Evolutionary conservation across 371 early-diverging fungal species (phyloP), one percentile per base, ranked within the genome.

Genomic region (Mucor circinelloides): DNA sequence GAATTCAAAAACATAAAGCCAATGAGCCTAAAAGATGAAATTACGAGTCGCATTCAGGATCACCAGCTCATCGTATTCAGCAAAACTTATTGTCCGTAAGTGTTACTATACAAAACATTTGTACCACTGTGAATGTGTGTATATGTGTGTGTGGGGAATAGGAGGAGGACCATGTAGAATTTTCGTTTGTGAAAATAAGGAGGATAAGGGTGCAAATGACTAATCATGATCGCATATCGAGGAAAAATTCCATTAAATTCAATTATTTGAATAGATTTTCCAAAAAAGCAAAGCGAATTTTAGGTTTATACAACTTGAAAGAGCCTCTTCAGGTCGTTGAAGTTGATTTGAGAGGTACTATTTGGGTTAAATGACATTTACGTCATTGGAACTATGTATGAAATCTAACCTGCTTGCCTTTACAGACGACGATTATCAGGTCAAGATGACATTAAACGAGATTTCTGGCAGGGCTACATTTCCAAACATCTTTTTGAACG

Each of bases 401-500:
- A 46, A 46, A 13, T 31, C n/a, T 19, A 1, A 28, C 9, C 12
- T 54, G 25, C 10, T 28, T 54, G 21, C 0, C 8, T 25, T 28
- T 15, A 19, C 54, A 79, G 79, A 68, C 10, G 79, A 79, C 52
- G 66, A 72, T 23, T 63, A 59, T 31, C 57, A 73, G 32, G 72
- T 79, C 0, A 79, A 79, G 52, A 68, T 70, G 60, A 65, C 55
- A 2, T 23, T 79, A 0, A 63, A 65, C 4, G 67, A 74, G 25
- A 54, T 76, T 9, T 71, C 79, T 12, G 74, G 67, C 28, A 67
- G 76, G 58, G 62, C 65, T 8, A 79, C 79, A 3, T 79, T 76
- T 50, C 79, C 79, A 6, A 79, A 79, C 46, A 67, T 76, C 6
- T 79, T 79, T 57, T 42, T 79, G 6, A 66, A 70, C 42, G 74